Conservation (phyloP, 805 yeast species). For the Candida insectorum region DNA sequence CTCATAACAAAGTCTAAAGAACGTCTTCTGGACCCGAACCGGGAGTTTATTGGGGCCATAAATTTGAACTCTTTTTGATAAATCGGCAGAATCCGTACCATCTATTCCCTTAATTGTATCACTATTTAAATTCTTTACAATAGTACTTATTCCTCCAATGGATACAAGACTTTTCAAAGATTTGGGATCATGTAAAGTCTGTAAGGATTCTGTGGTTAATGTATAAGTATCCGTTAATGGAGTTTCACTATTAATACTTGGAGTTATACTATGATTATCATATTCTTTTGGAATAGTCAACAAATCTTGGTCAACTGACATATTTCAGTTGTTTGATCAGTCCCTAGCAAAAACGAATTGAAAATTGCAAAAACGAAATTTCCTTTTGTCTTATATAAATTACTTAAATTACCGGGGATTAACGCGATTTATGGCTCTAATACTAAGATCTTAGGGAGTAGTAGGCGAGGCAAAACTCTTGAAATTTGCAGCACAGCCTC, state of each 20-base stretch:
- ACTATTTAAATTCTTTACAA: constrained; percentile 31
- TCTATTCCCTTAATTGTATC: constrained; percentile 41
- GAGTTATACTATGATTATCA: no score
- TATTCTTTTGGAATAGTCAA: no score
- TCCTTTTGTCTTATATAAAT: no score
- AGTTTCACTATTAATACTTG: constrained; percentile 12
- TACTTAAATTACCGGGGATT: no score
- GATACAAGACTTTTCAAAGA: constrained; percentile 41
- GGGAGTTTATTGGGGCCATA: constrained; percentile 79
- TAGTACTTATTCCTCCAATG: constrained; percentile 45
- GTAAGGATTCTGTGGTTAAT: constrained; percentile 27
- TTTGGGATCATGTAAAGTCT: constrained; percentile 61
- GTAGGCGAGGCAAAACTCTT: no score
- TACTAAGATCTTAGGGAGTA: no score
- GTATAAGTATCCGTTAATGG: constrained; percentile 14
- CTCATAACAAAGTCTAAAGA: constrained; percentile 66
- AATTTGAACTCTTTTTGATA: constrained; percentile 33
- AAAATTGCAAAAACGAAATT: no score
- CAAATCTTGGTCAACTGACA: no score
- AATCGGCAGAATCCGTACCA: constrained; percentile 25
- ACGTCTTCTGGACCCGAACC: constrained; percentile 62
- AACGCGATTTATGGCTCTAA: no score
- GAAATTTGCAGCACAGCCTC: constrained; percentile 8
- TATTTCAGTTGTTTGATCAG: no score
- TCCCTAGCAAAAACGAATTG: no score